These are phyloP conservation scores for Fusarium mexicanum DNA, from an alignment of 2,329 filamentous ascomycete genomes.

Conservation along the genomic window DNA sequence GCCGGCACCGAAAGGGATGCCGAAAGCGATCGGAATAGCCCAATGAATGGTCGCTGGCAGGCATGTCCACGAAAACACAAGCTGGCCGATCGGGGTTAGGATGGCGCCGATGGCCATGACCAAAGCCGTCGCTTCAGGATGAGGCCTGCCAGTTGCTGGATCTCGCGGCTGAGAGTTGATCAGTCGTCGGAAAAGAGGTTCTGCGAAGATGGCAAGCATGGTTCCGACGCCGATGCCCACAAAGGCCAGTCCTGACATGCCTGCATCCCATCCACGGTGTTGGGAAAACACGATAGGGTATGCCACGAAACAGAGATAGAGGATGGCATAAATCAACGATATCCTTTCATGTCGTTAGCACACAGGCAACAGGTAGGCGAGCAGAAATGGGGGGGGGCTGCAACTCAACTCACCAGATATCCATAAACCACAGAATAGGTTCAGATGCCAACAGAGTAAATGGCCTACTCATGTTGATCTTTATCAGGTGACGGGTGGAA, in stretches of 20 bases:
- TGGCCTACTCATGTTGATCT: slow-evolving; percentile 79
- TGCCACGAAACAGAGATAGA: slow-evolving; percentile 91
- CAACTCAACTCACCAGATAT: slow-evolving; percentile 62
- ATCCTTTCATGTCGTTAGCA: slow-evolving; percentile 60
- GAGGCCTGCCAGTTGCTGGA: slow-evolving; percentile 75
- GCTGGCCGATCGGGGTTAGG: slow-evolving; percentile 78
- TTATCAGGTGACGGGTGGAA: slow-evolving; percentile 72
- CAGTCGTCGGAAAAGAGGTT: slow-evolving; percentile 78
- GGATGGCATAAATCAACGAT: slow-evolving; percentile 84
- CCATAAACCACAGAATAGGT: slow-evolving; percentile 80
- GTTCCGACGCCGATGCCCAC: slow-evolving; percentile 73
- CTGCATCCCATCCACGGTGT: slow-evolving; percentile 78
- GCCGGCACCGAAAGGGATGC: slow-evolving; percentile 80
- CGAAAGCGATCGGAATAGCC: slow-evolving; percentile 81
- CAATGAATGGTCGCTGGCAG: slow-evolving; percentile 81
- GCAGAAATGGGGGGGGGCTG: neutral
- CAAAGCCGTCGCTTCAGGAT: slow-evolving; percentile 83
- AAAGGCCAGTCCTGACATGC: slow-evolving; percentile 81
- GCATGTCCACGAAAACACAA: slow-evolving; percentile 90
- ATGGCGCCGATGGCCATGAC: slow-evolving; percentile 82
- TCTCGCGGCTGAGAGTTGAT: slow-evolving; percentile 82
- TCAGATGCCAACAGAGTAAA: slow-evolving; percentile 82
- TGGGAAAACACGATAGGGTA: slow-evolving; percentile 86
- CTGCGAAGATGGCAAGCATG: slow-evolving; percentile 67
- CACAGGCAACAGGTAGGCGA: neutral